These are phyloP conservation scores for Talaromyces atroroseus DNA, from an alignment of 2,329 filamentous ascomycete genomes.

Conservation along the genomic window DNA sequence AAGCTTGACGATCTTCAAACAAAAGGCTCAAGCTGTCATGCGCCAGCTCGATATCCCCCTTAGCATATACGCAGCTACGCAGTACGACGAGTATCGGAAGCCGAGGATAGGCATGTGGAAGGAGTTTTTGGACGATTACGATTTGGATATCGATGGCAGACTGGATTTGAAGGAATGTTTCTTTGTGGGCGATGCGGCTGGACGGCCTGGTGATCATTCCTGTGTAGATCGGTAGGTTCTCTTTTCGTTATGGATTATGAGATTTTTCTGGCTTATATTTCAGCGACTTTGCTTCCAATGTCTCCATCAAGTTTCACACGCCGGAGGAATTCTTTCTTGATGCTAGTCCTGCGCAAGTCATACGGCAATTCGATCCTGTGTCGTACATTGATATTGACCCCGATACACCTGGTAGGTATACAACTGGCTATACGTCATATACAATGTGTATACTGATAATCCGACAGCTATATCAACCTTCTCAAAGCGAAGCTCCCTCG, in stretches of 20 bases:
- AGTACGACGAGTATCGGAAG: slow-evolving; percentile 76
- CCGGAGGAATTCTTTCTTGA: slow-evolving; percentile 88
- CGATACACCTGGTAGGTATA: slow-evolving; percentile 29
- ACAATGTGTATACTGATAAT: background rate
- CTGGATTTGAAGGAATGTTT: slow-evolving; percentile 69
- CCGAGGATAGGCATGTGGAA: slow-evolving; percentile 87
- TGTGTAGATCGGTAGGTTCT: slow-evolving; percentile 51
- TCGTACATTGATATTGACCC: slow-evolving; percentile 43
- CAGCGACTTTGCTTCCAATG: slow-evolving; percentile 78
- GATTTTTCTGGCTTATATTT: slow-evolving; percentile 12
- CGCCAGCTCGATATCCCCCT: slow-evolving; percentile 63
- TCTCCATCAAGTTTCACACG: slow-evolving; percentile 73
- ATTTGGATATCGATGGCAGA: slow-evolving; percentile 47
- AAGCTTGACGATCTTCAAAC: slow-evolving; percentile 73
- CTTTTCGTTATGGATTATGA: background rate
- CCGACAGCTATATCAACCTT: slow-evolving; percentile 29
- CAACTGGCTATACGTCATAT: background rate
- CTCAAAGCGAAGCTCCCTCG: slow-evolving; percentile 59
- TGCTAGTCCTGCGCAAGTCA: slow-evolving; percentile 60
- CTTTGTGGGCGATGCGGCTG: slow-evolving; percentile 84
- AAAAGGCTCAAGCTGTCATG: slow-evolving; percentile 67
- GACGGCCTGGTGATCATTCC: slow-evolving; percentile 52
- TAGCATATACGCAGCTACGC: slow-evolving; percentile 80
- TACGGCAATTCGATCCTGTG: slow-evolving; percentile 65
- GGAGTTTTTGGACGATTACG: slow-evolving; percentile 58